Base-by-base conservation (phyloP, 306 rosid species). In the Psophocarpus tetragonolobus region DNA sequence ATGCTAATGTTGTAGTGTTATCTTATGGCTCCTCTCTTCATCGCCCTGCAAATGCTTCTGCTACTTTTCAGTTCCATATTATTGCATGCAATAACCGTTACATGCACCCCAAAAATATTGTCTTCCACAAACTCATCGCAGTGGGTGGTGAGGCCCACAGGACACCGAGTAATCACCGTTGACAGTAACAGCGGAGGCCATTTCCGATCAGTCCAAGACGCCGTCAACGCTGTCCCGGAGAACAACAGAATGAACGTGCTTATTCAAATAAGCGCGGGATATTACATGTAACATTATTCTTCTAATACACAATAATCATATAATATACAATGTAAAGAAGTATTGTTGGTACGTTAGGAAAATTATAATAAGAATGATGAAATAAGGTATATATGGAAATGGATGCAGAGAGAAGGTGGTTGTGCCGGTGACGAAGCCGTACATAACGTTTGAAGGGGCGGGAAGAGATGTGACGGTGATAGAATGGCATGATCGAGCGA, bases 401-500 rank as follows among this genome's bases (percentile, higher is more conserved):
- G 38, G 13, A 82, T 68, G 86, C 86, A 91, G 91, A 86, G 95
- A 92, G 83, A 90, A 92, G 75, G 95, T 90, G 68, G 84, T 90
- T 66, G 90, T 90, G 80, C 89, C 90, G 48, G 91, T 29, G 85
- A 87, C 87, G 48, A 92, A 90, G 85, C 89, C 90, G 65, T 90
- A 90, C 87, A 81, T 92, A 3, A 90, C 90, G 13, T 88, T 91
- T 76, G 62, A 90, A 60, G 97, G 97, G 2, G 92, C 73, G 0
- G 94, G 94, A 12, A 91, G 85, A 36, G 94, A 88, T 0, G 75
- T 32, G 83, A 88, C 97, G 14, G 79, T 85, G 82, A 85, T 91
- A 26, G 97, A 90, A 45, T 90, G 97, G 94, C 97, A 91, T 65
- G 94, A 90, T 74, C 3, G 97, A 14, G 97, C 94, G 4, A 54